Conservation (phyloP, 352 stramenopile species). For the Phytophthora idaei region DNA sequence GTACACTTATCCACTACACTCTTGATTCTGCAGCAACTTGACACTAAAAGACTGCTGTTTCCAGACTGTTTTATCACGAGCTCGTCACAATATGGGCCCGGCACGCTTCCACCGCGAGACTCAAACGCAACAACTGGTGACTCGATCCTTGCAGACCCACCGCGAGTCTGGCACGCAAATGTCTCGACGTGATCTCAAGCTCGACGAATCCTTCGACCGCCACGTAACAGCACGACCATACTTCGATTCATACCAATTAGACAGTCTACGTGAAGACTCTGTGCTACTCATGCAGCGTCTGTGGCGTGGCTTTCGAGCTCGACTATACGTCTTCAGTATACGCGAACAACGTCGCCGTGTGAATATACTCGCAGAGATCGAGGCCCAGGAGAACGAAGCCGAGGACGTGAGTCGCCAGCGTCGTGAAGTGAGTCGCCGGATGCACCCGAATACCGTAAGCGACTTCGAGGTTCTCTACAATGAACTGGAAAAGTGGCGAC, state of each 20-base stretch:
- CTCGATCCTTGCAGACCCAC: slow-evolving; percentile 81
- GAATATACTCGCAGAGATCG: slow-evolving; percentile 35
- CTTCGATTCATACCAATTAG: slow-evolving; percentile 90
- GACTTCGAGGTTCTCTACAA: slow-evolving; percentile 95
- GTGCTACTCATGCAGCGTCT: slow-evolving; percentile 87
- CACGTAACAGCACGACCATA: slow-evolving; percentile 75
- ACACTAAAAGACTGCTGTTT: neutral
- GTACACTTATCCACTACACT: slow-evolving; percentile 25
- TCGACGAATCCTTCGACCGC: slow-evolving; percentile 76
- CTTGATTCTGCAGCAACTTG: neutral
- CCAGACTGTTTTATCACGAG: slow-evolving; percentile 63
- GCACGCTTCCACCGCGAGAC: slow-evolving; percentile 79
- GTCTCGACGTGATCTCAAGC: slow-evolving; percentile 68
- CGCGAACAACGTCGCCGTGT: slow-evolving; percentile 44
- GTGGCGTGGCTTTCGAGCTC: slow-evolving; percentile 84
- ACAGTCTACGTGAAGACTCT: slow-evolving; percentile 75
- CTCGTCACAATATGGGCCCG: slow-evolving; percentile 42
- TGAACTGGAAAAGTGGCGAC: slow-evolving; percentile 92
- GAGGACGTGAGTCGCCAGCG: slow-evolving; percentile 59
- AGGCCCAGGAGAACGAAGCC: slow-evolving; percentile 57
- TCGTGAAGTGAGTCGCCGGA: slow-evolving; percentile 84
- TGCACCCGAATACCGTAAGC: slow-evolving; percentile 82
- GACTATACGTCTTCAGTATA: slow-evolving; percentile 54
- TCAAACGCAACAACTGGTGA: slow-evolving; percentile 85
- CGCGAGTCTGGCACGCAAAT: slow-evolving; percentile 94